Conservation (phyloP, 108 stramenopile genomes). For the Skeletonema potamos region DNA sequence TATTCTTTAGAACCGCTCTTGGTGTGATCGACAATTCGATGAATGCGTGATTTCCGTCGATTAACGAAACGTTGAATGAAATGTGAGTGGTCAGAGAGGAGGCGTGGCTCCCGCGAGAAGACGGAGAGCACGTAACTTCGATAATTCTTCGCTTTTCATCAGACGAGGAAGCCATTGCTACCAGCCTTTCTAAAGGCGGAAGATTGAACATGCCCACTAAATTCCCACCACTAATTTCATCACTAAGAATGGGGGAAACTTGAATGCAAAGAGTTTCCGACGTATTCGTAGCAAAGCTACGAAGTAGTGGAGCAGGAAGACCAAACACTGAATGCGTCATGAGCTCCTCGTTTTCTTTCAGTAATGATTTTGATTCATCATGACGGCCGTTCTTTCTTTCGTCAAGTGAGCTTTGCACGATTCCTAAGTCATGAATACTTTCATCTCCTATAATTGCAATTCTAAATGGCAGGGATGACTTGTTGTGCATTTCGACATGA, state of each 20-base stretch:
- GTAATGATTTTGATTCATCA: conserved; percentile 12
- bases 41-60: conserved; percentile 51
- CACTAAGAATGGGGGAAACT: conserved; percentile 28
- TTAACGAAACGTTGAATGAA: conserved; percentile 43
- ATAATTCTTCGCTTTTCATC: conserved; percentile 21
- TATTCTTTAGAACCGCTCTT: conserved; percentile 65
- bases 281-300: conserved; percentile 30
- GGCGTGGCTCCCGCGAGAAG: not conserved
- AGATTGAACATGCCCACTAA: conserved; percentile 38
- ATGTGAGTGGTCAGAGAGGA: conserved; percentile 45
- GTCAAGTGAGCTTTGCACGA: conserved; percentile 10
- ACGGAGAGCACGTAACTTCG: conserved; percentile 41
- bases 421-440: conserved; percentile 42
- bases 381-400: conserved; percentile 4
- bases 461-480: conserved; percentile 61
- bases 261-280: conserved; percentile 38
- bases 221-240: not conserved
- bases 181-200: conserved; percentile 29
- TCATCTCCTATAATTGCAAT: conserved; percentile 44
- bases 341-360: conserved; percentile 33
- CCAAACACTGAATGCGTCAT: conserved; percentile 45
- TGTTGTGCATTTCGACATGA: conserved; percentile 64
- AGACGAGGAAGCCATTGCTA: conserved; percentile 27
- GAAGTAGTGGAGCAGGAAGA: conserved; percentile 37
- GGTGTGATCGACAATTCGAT: conserved; percentile 68